phyloP scores from a whole-genome alignment of 257 asterid genomes.

The Salvia hispanica region DNA sequence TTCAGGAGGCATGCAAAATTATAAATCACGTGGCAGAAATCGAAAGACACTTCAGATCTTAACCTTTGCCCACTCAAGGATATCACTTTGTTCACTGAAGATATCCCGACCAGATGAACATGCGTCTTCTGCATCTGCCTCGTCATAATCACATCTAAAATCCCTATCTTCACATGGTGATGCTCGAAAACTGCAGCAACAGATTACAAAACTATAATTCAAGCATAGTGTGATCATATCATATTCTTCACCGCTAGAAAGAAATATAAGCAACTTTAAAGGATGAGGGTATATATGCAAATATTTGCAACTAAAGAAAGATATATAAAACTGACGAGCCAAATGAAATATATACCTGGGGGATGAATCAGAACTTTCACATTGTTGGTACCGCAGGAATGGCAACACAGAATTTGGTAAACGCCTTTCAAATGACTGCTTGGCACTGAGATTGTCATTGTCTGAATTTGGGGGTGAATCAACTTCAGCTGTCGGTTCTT shows the following conservation, averaged over 20 bases:
- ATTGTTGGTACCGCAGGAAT: constrained; percentile 62
- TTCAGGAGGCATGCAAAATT: constrained; percentile 10
- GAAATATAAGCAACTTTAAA: constrained; percentile 7
- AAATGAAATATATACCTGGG: constrained; percentile 56
- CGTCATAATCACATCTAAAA: constrained; percentile 73
- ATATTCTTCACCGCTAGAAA: not conserved
- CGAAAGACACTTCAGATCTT: constrained; percentile 27
- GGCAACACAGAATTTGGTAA: constrained; percentile 61
- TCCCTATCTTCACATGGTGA: constrained; percentile 84
- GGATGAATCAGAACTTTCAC: constrained; percentile 88
- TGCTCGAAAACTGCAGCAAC: constrained; percentile 68
- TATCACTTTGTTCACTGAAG: constrained; percentile 75
- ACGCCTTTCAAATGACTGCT: constrained; percentile 54
- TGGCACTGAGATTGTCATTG: constrained; percentile 38
- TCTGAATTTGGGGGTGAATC: constrained; percentile 41
- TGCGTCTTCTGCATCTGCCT: constrained; percentile 81
- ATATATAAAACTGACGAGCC: constrained; percentile 8
- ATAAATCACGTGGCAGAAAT: constrained; percentile 21
- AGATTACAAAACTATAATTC: constrained; percentile 12
- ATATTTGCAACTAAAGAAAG: constrained; percentile 16
- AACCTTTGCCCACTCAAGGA: constrained; percentile 98
- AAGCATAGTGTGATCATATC: constrained; percentile 11
- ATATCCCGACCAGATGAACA: constrained; percentile 90
- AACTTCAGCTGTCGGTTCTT: constrained; percentile 39
- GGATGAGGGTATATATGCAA: constrained; percentile 13